Evolutionary conservation across 257 asterid species (phyloP), one percentile per base, ranked within the genome.

Genomic region (Plantago major): DNA sequence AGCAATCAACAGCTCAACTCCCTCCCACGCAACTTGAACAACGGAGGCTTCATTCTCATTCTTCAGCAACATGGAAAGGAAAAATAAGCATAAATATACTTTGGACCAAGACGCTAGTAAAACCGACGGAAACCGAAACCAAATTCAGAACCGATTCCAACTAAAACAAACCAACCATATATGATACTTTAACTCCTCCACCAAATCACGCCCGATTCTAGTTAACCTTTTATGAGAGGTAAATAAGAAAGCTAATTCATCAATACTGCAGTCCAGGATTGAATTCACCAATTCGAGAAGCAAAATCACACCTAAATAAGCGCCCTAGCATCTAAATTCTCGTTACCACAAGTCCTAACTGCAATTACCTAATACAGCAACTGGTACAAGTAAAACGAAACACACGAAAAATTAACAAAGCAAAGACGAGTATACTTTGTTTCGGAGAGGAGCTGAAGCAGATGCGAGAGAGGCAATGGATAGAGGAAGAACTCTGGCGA

Each of bases 401-500:
- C 19, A 50, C 38, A 59, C 42, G 2, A 18, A 4, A 16, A 17
- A 43, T 13, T 5, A 42, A 16, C 5, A 30, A n/a, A 46, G 38
- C 22, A 52, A 58, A 44, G 11, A 10, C 10, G 7, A n/a, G 12
- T 33, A 42, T 82, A 92, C 97, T 77, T 92, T 92, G 78, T 87
- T 89, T 52, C 97, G 84, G 70, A 92, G 79, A 48, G 87, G 62
- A 50, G 84, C 65, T 38, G 90, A 76, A 55, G 82, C 71, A 60
- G 91, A 62, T 53, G 88, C 73, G 71, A 92, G 97, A 42, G 96
- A 82, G 42, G 96, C 88, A 65, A 92, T 86, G 63, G 96, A 73
- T 64, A 89, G 74, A 26, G 99, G 97, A 11, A 92, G 95, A 82
- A 92, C 83, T 82, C 78, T 87, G 77, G 75, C 81, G 74, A 92